These are phyloP conservation scores for Mucor racemosus DNA, from an alignment of 371 early-diverging fungal species.

Conservation along the genomic window DNA sequence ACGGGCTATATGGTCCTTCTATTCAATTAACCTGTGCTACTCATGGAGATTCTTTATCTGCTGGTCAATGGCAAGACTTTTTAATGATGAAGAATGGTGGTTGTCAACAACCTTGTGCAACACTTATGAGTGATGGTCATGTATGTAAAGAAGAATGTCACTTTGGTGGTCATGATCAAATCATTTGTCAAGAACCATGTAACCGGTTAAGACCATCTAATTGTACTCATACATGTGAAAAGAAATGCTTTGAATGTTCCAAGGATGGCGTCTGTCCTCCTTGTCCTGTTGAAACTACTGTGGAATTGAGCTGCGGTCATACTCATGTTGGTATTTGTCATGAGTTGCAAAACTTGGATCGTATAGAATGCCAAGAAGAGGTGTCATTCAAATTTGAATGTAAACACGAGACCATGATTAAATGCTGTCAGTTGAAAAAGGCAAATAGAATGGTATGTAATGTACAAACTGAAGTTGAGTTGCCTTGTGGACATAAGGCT, in stretches of 20 bases:
- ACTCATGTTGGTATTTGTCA: not conserved
- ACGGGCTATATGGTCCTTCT: not conserved
- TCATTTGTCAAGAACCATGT: constrained; percentile 36
- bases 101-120: constrained; percentile 33
- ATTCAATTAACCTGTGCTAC: constrained; percentile 17
- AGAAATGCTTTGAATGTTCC: constrained; percentile 37
- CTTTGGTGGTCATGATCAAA: constrained; percentile 28
- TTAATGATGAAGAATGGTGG: constrained; percentile 42
- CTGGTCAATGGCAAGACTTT: constrained; percentile 35
- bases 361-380: not conserved
- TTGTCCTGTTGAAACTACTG: constrained; percentile 15
- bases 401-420: constrained; percentile 2
- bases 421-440: constrained; percentile 16
- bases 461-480: constrained; percentile 6
- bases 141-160: constrained; percentile 48
- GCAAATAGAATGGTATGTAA: not conserved
- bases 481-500: constrained; percentile 38
- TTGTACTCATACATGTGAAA: constrained; percentile 42
- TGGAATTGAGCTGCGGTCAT: constrained; percentile 32
- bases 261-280: constrained; percentile 36
- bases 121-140: constrained; percentile 45
- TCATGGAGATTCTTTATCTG: constrained; percentile 14
- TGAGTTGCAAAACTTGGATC: not conserved
- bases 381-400: not conserved
- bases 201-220: constrained; percentile 29